Evolutionary conservation across 495 filamentous ascomycete genomes (phyloP).

Genomic region (Glonium stellatum): DNA sequence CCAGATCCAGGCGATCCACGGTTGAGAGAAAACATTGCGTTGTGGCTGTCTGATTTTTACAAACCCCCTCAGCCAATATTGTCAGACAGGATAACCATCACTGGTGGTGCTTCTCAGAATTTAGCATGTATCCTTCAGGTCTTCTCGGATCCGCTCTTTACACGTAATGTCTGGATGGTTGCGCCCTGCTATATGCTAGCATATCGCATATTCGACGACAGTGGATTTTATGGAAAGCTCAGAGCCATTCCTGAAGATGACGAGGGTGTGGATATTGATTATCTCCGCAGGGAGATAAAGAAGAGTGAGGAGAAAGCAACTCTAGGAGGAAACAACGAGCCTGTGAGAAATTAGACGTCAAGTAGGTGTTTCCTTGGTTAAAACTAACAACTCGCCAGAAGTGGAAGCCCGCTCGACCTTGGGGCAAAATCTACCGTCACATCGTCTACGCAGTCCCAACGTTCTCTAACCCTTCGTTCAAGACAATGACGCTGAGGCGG

Average conservation of each 20-base stretch:
- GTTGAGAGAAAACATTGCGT: constrained; percentile 51
- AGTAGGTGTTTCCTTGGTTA: background rate
- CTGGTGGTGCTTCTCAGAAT: constrained; percentile 72
- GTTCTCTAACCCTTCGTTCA: constrained; percentile 72
- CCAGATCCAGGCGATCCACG: constrained; percentile 68
- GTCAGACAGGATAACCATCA: constrained; percentile 60
- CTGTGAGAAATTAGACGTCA: constrained; percentile 18
- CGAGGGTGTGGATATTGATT: constrained; percentile 60
- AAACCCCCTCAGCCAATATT: constrained; percentile 38
- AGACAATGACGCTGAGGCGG: constrained; percentile 59
- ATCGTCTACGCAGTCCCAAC: constrained; percentile 80
- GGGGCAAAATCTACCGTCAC: constrained; percentile 67
- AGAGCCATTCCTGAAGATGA: constrained; percentile 66
- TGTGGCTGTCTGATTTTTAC: constrained; percentile 65
- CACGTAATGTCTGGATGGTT: constrained; percentile 68
- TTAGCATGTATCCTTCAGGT: constrained; percentile 63
- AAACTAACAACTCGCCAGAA: constrained; percentile 13
- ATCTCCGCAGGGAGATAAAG: constrained; percentile 45
- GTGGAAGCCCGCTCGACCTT: constrained; percentile 26
- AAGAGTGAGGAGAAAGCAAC: constrained; percentile 37
- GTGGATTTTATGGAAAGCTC: constrained; percentile 56
- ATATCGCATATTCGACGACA: constrained; percentile 71
- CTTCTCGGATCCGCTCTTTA: constrained; percentile 72
- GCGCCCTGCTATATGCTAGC: constrained; percentile 76
- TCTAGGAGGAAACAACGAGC: constrained; percentile 27